Base-by-base conservation (phyloP, 331 rosid species). In the Saraca asoca region DNA sequence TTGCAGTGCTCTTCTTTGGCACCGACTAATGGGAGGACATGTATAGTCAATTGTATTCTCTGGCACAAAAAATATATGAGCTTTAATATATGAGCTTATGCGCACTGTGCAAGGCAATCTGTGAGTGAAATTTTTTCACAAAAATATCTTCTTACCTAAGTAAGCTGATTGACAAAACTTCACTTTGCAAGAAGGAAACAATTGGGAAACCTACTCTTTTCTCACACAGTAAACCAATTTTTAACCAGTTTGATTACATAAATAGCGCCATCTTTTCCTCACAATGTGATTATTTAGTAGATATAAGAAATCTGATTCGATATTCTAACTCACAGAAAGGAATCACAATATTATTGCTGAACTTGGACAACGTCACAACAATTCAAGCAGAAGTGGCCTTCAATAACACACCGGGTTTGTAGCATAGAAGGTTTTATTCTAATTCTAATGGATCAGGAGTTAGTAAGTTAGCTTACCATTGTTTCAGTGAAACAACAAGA, bases 1-100 rank as follows among this genome's bases (percentile, higher is more conserved):
- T 58, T 70, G 57, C 87, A 94, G 99, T 68, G 97, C 99, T 72
- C 97, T 90, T 65, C 83, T 90, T 41, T 94, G 96, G 96, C 96
- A 90, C 69, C 76, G 85, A 58, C 82, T 94, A 55, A 94, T 90
- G 99, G 99, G 99, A 73, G 42, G 72, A 64, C 83, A 81, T 9
- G 96, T 85, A 37, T 77, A 88, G 7, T 61, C 90, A 18, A 79
- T 95, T 7, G 72, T 65, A 72, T 94, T 94, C 74, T 66, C 42
- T 4, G 95, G 91, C 62, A 75, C 97, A 0, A 83, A 81, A 52
- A 74, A 78, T n/a, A n/a, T n/a, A n/a, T n/a, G n/a, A n/a, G n/a
- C n/a, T n/a, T n/a, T n/a, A 74, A 78, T 66, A 83, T 88, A 54
- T 78, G 96, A 66, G 83, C 95, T 58, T 94, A 94, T 48, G 80